Percentiles rank a stretch among this genome's conserved stretches.
Evolutionary conservation across 805 yeast genomes (phyloP).

Genomic region (Myxozyma lipomycoides): DNA sequence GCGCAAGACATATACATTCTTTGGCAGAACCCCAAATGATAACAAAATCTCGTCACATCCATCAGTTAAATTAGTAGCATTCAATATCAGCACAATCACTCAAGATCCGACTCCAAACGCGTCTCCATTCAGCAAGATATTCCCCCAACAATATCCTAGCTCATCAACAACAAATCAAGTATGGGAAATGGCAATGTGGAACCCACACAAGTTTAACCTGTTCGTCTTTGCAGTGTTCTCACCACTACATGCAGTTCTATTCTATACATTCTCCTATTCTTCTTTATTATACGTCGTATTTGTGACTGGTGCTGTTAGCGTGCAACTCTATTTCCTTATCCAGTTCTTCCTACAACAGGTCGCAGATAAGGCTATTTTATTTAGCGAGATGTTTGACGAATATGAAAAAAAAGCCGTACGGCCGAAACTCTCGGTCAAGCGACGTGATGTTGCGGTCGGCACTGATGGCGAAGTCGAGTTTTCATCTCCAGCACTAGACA

Average conservation of each 20-base stretch:
- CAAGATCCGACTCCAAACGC: neutral
- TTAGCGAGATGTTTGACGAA: slow-evolving; percentile 59
- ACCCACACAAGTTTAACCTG: slow-evolving; percentile 57
- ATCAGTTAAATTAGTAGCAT: neutral
- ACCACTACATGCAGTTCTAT: slow-evolving; percentile 51
- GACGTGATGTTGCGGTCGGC: slow-evolving; percentile 55
- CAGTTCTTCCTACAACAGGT: slow-evolving; percentile 46
- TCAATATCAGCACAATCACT: neutral
- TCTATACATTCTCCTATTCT: slow-evolving; percentile 41
- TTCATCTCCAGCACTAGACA: slow-evolving; percentile 31
- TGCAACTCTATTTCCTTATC: slow-evolving; percentile 43
- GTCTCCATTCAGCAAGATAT: neutral
- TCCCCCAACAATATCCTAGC: neutral
- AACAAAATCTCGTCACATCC: slow-evolving; percentile 2
- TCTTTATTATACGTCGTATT: slow-evolving; percentile 31
- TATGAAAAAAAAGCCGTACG: slow-evolving; percentile 58
- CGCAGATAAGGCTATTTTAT: slow-evolving; percentile 57
- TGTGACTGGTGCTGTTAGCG: slow-evolving; percentile 39
- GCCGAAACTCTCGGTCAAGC: slow-evolving; percentile 50
- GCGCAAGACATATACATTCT: slow-evolving; percentile 17
- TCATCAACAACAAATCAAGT: slow-evolving; percentile 8
- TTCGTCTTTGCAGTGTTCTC: slow-evolving; percentile 52
- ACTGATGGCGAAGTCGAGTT: slow-evolving; percentile 34
- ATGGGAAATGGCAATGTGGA: slow-evolving; percentile 64
- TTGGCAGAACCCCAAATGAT: slow-evolving; percentile 18